Evolutionary conservation across 345 rosid species (phyloP), one percentile per base, ranked within the genome.

Genomic region (Trapa bicornis): DNA sequence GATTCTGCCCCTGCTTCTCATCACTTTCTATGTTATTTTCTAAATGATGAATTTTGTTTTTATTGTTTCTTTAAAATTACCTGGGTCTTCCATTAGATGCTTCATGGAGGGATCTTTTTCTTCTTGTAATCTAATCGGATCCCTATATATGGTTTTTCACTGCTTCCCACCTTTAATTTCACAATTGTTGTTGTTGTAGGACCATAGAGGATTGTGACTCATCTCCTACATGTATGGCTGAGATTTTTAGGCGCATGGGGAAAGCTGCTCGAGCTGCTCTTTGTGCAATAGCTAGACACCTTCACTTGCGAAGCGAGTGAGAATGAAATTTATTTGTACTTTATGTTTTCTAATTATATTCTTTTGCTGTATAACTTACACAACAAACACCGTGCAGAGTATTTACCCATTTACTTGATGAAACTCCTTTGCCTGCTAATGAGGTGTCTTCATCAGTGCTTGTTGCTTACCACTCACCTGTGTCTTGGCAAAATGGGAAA

Each of bases 221-320:
- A 37, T 86, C 94, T 53, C 98, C 98, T 38, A 96, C 98, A 3
- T 93, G 98, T 76, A 88, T 90, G 97, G 86, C 87, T 74, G 98
- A 93, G 76, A 71, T 87, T 63, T 93, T 85, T 72, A 76, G 89
- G 83, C 84, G 94, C 66, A 84, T 93, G 94, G 98, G 98, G 48
- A 93, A 84, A 80, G 98, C 85, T 67, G 98, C 98, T 77, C 88
- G 98, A 62, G 87, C 90, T 75, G 86, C 89, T 75, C 75, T 93
- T 63, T 84, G 85, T 79, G 94, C 88, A 15, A 78, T 93, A 67
- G 94, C 98, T 47, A 84, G 97, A 74, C 91, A 93, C 85, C 92
- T 93, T 66, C 96, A 97, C 72, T 68, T 93, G 74, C 83, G 92
- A 81, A 88, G 95, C 96, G 96, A 90, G 98, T 93, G 88, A 82